Percentiles rank a stretch among this genome's conserved stretches.
Conservation (phyloP, 2,329 filamentous ascomycete genomes). For the Rhytidhysteron rufulum region DNA sequence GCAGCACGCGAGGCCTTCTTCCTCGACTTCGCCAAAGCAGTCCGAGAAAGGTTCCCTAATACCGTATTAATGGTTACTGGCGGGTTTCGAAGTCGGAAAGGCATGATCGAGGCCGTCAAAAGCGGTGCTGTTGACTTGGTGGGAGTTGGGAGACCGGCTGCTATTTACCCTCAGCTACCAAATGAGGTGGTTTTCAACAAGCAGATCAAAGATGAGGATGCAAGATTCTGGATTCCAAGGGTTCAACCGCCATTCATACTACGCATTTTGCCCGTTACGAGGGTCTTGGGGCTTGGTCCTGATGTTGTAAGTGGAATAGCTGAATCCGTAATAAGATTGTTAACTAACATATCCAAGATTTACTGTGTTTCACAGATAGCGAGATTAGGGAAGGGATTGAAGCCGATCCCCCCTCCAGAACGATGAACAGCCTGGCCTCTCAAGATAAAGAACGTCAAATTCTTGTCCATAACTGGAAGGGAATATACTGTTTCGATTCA, state of each 20-base stretch:
- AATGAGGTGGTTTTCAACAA: constrained; percentile 3
- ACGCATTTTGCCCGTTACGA: no score
- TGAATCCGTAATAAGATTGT: no score
- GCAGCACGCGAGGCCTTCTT: constrained; percentile 64
- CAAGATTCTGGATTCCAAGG: background rate
- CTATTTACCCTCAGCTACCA: background rate
- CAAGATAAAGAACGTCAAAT: no score
- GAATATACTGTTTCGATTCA: no score
- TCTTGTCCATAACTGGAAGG: no score
- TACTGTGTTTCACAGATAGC: no score
- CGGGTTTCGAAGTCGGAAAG: constrained; percentile 50
- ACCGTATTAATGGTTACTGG: constrained; percentile 54
- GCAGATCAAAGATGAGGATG: constrained; percentile 2
- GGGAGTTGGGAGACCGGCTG: background rate
- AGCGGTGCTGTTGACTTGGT: constrained; percentile 7
- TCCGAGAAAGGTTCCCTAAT: constrained; percentile 36
- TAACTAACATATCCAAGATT: no score
- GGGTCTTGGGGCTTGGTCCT: no score
- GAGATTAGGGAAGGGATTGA: no score
- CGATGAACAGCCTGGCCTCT: no score
- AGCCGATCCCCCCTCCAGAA: no score
- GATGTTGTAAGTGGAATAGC: no score
- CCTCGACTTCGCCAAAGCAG: constrained; percentile 56
- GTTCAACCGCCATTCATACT: background rate
- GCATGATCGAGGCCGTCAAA: constrained; percentile 52